Conservation (phyloP, 2,329 filamentous ascomycete species). For the Claviceps spartinae region DNA sequence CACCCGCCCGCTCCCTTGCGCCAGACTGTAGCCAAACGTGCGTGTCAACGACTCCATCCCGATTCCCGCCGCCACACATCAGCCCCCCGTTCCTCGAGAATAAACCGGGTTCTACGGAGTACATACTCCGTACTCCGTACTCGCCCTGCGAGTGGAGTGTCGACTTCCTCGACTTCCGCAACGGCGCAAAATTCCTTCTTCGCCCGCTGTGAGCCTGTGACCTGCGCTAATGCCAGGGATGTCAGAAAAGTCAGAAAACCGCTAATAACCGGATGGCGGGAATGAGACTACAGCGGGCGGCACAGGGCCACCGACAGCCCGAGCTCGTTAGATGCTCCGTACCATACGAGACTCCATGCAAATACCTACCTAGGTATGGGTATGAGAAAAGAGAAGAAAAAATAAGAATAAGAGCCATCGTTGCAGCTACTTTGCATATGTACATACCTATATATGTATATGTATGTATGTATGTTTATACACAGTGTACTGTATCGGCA, state of each 20-base stretch:
- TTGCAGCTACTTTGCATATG: not conserved
- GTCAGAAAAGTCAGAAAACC: not conserved
- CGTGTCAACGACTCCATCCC: constrained; percentile 6
- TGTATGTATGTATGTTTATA: no score
- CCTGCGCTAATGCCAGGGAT: not conserved
- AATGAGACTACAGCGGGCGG: not conserved
- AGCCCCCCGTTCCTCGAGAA: constrained; percentile 14
- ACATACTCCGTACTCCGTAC: no score
- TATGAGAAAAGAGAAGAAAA: not conserved
- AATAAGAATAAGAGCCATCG: not conserved
- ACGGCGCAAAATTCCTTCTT: no score
- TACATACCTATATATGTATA: no score
- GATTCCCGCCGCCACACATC: no score
- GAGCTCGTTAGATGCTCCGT: not conserved
- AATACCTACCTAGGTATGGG: not conserved
- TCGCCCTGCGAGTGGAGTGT: constrained; percentile 1
- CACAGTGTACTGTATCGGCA: no score
- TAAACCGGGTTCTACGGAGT: constrained; percentile 18
- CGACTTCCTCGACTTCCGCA: not conserved
- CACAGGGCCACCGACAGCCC: not conserved
- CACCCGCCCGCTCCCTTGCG: no score
- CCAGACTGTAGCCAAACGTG: constrained; percentile 4
- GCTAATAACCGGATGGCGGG: not conserved
- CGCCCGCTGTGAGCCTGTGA: no score
- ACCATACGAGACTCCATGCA: not conserved